phyloP scores from a whole-genome alignment of 192 early-diverging fungal species.

The Backusella australiensis region DNA sequence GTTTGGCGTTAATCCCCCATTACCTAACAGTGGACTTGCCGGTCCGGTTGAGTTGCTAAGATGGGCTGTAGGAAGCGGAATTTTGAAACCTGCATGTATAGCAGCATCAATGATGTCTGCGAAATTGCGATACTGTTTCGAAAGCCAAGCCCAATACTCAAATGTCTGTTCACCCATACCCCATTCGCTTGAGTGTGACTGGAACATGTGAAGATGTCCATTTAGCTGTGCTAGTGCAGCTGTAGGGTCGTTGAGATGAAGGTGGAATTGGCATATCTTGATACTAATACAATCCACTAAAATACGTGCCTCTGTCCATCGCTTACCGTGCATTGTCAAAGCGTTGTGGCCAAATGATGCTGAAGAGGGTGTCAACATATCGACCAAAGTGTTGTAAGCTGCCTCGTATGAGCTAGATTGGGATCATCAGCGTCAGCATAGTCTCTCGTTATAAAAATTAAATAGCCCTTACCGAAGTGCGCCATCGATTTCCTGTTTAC shows the following conservation, averaged over 20 bases:
- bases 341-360: conserved; percentile 38
- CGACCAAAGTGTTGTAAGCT: conserved; percentile 62
- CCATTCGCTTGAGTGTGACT: conserved; percentile 56
- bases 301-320: conserved; percentile 73
- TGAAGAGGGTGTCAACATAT: conserved; percentile 60
- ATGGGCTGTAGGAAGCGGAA: conserved; percentile 59
- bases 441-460: not conserved
- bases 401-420: conserved; percentile 61
- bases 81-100: conserved; percentile 60
- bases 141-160: conserved; percentile 85
- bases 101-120: conserved; percentile 75
- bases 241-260: conserved; percentile 66
- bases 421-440: not conserved
- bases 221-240: conserved; percentile 71
- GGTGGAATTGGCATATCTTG: conserved; percentile 78
- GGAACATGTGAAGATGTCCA: conserved; percentile 62
- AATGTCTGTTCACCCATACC: conserved; percentile 71
- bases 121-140: conserved; percentile 80
- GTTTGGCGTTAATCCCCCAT: conserved; percentile 8
- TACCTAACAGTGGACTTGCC: conserved; percentile 30
- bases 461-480: conserved; percentile 41
- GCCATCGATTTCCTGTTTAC: conserved; percentile 59
- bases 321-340: conserved; percentile 49
- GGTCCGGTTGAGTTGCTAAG: conserved; percentile 24
- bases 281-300: conserved; percentile 75